Conservation (phyloP, 306 rosid genomes). For the Albizia julibrissin region DNA sequence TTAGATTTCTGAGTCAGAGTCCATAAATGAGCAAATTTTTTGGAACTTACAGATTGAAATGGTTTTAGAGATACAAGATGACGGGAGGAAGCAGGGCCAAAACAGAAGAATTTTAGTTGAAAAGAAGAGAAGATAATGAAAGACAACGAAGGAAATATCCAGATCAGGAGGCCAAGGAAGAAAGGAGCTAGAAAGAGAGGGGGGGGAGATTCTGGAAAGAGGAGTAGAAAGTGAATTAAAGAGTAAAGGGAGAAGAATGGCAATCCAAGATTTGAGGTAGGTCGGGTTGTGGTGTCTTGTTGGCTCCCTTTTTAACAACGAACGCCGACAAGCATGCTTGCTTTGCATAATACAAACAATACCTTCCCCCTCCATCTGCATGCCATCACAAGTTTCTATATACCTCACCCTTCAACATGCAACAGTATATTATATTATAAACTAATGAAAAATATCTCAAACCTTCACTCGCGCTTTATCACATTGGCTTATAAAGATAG, state of each 20-base stretch:
- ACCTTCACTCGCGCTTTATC: not conserved
- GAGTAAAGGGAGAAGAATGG: slow-evolving; percentile 29
- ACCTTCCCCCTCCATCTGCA: slow-evolving; percentile 7
- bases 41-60: not conserved
- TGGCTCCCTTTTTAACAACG: not conserved
- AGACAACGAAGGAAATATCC: not conserved
- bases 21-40: not conserved
- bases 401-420: not conserved
- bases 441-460: not conserved
- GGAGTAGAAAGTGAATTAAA: slow-evolving; percentile 34
- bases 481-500: not conserved
- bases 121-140: not conserved
- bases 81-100: not conserved
- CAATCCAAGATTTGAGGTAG: slow-evolving; percentile 44
- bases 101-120: not conserved
- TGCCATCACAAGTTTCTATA: not conserved
- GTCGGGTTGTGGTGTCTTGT: slow-evolving; percentile 35
- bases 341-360: not conserved
- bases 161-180: not conserved
- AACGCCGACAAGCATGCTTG: slow-evolving; percentile 5
- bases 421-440: not conserved
- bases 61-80: not conserved
- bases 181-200: not conserved
- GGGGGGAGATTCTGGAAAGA: slow-evolving; percentile 34
- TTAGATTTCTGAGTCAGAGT: not conserved